A percentile compares a stretch with the other conserved stretches of the same genome.
Conservation (phyloP, 2,329 filamentous ascomycete species). For the Aureobasidium musti region DNA sequence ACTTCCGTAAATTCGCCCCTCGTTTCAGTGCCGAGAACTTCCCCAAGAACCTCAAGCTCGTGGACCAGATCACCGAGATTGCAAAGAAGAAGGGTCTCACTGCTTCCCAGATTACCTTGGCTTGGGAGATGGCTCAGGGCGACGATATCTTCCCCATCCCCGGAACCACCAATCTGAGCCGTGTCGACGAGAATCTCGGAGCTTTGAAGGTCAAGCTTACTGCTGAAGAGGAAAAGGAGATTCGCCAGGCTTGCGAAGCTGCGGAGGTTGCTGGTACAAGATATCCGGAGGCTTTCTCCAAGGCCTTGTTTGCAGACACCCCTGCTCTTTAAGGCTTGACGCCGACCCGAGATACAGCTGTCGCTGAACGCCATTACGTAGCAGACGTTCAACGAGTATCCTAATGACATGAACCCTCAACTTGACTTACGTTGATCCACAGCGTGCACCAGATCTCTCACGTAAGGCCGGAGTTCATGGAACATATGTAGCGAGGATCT, state of each 20-base stretch:
- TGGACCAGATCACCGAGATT: conserved; percentile 53
- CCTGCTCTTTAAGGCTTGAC: conserved; percentile 31
- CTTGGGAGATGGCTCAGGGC: conserved; percentile 64
- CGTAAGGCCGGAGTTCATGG: not conserved
- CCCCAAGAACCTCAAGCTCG: conserved; percentile 57
- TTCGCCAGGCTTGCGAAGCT: conserved; percentile 41
- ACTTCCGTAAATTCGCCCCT: conserved; percentile 53
- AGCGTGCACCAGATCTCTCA: not conserved
- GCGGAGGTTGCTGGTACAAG: conserved; percentile 42
- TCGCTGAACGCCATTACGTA: not conserved
- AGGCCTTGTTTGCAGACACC: conserved; percentile 43
- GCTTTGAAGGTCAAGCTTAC: conserved; percentile 42
- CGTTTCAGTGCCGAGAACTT: conserved; percentile 58
- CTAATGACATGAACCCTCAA: not conserved
- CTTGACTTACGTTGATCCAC: no score
- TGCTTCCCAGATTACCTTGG: conserved; percentile 60
- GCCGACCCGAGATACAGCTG: not conserved
- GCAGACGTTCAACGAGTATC: not conserved
- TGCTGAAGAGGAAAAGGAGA: conserved; percentile 44
- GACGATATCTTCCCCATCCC: conserved; percentile 33
- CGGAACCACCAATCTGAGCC: conserved; percentile 55
- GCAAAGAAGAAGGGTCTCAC: conserved; percentile 59
- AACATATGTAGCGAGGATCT: no score
- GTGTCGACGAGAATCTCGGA: conserved; percentile 51
- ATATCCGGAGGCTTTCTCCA: conserved; percentile 45